These are phyloP conservation scores for Inga oerstediana DNA, from an alignment of 306 rosid species.

Conservation along the genomic window DNA sequence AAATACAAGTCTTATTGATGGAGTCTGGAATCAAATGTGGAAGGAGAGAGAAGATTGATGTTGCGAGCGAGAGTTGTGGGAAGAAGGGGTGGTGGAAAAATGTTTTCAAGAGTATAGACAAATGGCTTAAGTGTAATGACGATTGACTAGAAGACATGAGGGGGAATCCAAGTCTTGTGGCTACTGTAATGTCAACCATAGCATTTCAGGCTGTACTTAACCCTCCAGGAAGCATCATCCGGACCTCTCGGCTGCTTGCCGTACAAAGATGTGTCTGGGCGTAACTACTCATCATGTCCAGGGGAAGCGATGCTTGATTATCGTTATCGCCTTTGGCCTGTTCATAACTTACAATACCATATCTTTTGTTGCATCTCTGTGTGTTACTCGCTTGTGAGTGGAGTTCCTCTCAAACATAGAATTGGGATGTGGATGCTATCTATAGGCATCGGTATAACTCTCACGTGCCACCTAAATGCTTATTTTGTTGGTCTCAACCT, in stretches of 20 bases:
- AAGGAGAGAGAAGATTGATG: neutral
- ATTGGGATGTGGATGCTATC: neutral
- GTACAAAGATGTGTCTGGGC: neutral
- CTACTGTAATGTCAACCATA: neutral
- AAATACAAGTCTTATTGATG: neutral
- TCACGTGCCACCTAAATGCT: neutral
- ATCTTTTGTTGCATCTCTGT: neutral
- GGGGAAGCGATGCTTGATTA: neutral
- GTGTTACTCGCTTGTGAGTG: neutral
- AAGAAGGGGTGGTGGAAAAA: no score
- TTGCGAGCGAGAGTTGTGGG: neutral
- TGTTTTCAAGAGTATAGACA: neutral
- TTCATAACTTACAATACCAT: neutral
- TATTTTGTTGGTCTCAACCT: neutral
- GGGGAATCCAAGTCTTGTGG: neutral
- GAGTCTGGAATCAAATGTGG: neutral
- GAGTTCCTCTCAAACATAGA: neutral
- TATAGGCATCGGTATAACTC: neutral
- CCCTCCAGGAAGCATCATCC: neutral
- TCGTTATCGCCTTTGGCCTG: rapidly evolving
- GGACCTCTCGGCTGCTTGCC: neutral
- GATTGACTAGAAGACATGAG: neutral
- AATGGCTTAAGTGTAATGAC: neutral
- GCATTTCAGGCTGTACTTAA: neutral
- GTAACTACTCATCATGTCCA: neutral